phyloP scores from a whole-genome alignment of 2,329 filamentous ascomycete species.

The Ophiostoma ips region DNA sequence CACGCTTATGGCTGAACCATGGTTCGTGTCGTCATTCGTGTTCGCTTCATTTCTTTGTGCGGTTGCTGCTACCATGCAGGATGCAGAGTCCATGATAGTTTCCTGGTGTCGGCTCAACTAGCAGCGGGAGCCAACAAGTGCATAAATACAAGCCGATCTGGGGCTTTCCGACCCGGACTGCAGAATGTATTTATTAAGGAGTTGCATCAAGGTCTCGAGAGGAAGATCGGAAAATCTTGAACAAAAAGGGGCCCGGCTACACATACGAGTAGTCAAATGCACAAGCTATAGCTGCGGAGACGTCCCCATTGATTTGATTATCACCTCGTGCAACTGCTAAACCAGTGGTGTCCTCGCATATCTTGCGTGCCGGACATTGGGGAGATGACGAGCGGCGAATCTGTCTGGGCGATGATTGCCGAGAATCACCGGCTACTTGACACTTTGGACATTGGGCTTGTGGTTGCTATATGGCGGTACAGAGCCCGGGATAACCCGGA shows the following conservation, averaged over 20 bases:
- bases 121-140: background rate
- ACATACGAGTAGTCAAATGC: background rate
- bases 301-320: background rate
- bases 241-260: background rate
- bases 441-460: too few species aligned
- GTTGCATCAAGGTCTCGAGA: too few species aligned
- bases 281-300: background rate
- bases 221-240: background rate
- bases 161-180: background rate
- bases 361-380: too few species aligned
- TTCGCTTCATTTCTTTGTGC: background rate
- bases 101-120: background rate
- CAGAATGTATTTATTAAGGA: background rate
- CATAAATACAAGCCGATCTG: background rate
- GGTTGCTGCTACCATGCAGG: background rate
- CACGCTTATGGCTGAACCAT: background rate
- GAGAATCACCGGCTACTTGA: too few species aligned
- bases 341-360: too few species aligned
- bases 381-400: too few species aligned
- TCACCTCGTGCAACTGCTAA: too few species aligned
- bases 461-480: background rate
- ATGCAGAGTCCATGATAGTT: background rate
- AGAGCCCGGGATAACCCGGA: too few species aligned
- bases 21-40: background rate
- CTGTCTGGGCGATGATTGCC: too few species aligned